Evolutionary conservation across 306 rosid species (phyloP).

Genomic region (Cicer pinnatifidum): DNA sequence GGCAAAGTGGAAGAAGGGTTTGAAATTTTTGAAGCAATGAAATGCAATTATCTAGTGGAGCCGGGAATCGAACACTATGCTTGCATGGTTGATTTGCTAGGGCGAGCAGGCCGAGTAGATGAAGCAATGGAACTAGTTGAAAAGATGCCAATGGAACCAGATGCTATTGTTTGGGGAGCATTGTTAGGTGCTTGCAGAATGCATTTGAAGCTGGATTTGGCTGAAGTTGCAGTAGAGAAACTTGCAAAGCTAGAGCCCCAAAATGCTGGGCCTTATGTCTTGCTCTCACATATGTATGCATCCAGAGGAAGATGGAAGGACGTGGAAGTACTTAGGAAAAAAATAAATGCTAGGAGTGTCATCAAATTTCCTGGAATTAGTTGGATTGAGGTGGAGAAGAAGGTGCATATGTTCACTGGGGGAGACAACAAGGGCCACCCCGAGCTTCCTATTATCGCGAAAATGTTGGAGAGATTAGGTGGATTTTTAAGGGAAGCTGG

Average conservation of each 20-base stretch:
- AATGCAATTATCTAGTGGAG: conserved; percentile 56
- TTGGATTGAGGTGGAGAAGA: conserved; percentile 77
- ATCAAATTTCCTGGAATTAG: conserved; percentile 76
- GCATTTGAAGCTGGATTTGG: conserved; percentile 60
- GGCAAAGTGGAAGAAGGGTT: conserved; percentile 60
- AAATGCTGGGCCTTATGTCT: conserved; percentile 64
- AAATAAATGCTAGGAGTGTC: conserved; percentile 56
- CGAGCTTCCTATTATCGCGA: conserved; percentile 58
- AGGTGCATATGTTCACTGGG: conserved; percentile 66
- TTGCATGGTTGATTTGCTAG: conserved; percentile 72
- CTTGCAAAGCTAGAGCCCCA: conserved; percentile 66
- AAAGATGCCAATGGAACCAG: conserved; percentile 67
- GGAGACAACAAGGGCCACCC: conserved; percentile 69
- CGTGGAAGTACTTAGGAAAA: conserved; percentile 59
- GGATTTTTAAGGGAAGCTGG: conserved; percentile 72
- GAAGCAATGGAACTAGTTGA: conserved; percentile 62
- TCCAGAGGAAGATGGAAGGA: conserved; percentile 63
- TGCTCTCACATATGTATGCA: conserved; percentile 73
- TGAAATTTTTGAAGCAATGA: conserved; percentile 55
- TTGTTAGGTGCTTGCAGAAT: conserved; percentile 62
- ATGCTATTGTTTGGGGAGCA: conserved; percentile 72
- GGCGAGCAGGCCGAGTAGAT: conserved; percentile 61
- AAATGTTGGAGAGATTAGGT: conserved; percentile 59
- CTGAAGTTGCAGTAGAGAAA: conserved; percentile 62
- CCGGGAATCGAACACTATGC: conserved; percentile 63